Evolutionary conservation across 75 land plant species (phyloP), one percentile per base, ranked within the genome.

Genomic region (Pinus tabuliformis): DNA sequence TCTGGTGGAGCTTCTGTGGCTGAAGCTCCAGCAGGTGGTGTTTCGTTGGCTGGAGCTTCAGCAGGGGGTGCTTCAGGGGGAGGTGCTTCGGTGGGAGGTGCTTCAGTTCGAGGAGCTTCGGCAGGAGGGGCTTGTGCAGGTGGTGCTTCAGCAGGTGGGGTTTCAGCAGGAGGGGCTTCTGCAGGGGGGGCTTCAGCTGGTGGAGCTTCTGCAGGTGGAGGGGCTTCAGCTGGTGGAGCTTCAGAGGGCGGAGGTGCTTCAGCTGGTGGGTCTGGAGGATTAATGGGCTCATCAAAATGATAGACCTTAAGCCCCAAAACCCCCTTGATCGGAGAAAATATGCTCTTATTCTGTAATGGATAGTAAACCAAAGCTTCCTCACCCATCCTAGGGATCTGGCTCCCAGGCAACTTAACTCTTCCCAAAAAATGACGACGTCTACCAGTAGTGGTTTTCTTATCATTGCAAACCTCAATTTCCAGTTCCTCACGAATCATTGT

Each of bases 361-460:
- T 90, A 92, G 77, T 83, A 79, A 52, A 81, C 37, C 21, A 84
- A 82, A 22, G 82, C 78, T 58, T 88, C 89, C 61, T 90, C 95
- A 36, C 81, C 81, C 17, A 82, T 61, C 36, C 83, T 83, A 15
- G 82, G 89, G 59, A 90, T 80, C 6, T 83, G 84, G 24, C 83
- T 84, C 1, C 87, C 90, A 12, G 64, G 73, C 16, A 92, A 61
- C n/a, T 76, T 68, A 24, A 93, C 89, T 68, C 88, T 88, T 16
- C 98, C 98, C 63, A 95, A 81, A 66, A 91, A 89, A 0, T 85
- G 78, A 72, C 87, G 89, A 59, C 89, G 93, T 26, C 78, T 80
- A 70, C 81, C 66, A n/a, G 85, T 68, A 5, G 85, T 78, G 28
- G 77, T 56, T 57, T 81, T 86, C 57, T 76, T 81, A 13, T 78